Conservation (phyloP, 139 green algal genomes). For the Chlorella sp. region DNA sequence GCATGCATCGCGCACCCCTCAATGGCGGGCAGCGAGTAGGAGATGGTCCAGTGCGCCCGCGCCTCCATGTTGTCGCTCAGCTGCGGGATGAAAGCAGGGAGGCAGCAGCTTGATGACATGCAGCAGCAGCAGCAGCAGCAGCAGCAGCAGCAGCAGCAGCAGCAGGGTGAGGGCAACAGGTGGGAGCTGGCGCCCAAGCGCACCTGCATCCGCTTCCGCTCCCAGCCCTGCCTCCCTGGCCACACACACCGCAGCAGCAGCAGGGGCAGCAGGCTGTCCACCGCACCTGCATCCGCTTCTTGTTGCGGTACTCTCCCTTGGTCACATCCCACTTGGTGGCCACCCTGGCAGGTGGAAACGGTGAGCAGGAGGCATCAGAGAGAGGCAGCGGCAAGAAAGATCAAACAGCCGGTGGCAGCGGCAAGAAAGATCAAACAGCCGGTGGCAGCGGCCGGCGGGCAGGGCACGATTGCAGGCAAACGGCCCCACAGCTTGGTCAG, state of each 20-base stretch:
- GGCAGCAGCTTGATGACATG: too few species aligned
- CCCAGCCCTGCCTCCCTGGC: too few species aligned
- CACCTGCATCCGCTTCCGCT: neutral
- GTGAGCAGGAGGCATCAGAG: neutral
- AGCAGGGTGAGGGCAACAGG: too few species aligned
- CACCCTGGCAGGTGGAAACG: neutral
- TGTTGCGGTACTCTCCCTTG: constrained; percentile 17
- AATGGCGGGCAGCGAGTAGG: constrained; percentile 40
- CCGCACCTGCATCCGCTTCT: constrained; percentile 1
- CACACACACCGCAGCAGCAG: too few species aligned
- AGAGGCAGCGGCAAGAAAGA: neutral
- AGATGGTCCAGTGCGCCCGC: constrained; percentile 38
- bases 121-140: too few species aligned
- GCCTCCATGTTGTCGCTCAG: constrained; percentile 1
- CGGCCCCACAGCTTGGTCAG: too few species aligned
- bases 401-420: neutral
- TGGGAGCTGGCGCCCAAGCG: too few species aligned
- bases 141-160: too few species aligned
- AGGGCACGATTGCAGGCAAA: neutral
- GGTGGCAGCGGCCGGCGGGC: neutral
- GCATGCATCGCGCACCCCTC: constrained; percentile 22
- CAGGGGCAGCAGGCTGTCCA: too few species aligned
- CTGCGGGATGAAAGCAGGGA: too few species aligned
- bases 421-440: neutral
- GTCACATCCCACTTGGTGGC: constrained; percentile 44